Conservation (phyloP, 768 basidiomycete genomes). For the Gymnopilus dilepis region DNA sequence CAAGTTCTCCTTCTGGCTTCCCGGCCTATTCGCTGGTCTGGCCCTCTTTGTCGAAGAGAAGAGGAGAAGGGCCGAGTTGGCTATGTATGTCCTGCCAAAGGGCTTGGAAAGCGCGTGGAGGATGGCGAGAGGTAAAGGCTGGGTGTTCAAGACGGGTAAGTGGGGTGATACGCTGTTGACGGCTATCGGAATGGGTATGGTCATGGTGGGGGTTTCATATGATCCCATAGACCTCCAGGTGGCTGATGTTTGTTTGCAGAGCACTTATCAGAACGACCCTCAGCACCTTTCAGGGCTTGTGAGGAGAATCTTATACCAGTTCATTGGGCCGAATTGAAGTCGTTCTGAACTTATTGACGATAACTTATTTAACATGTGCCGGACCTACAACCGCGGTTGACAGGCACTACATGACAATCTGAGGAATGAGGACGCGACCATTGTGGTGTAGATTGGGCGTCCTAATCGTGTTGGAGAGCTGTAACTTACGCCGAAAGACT, state of each 20-base stretch:
- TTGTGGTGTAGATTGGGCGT: too few relatives aligned
- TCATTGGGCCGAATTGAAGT: conserved; percentile 83
- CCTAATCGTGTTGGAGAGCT: background rate
- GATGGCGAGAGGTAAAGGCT: conserved; percentile 73
- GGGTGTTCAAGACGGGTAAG: conserved; percentile 72
- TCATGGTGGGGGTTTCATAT: conserved; percentile 67
- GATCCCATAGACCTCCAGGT: conserved; percentile 4
- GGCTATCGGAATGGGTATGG: conserved; percentile 67
- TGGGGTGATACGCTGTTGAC: conserved; percentile 71
- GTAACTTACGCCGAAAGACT: background rate
- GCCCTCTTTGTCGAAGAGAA: conserved; percentile 88
- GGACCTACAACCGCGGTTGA: too few relatives aligned
- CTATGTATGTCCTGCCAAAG: conserved; percentile 92
- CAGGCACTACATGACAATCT: too few relatives aligned
- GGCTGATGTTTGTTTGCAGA: conserved; percentile 43
- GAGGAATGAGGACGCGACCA: too few relatives aligned
- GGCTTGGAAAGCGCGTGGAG: conserved; percentile 92
- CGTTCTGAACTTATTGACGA: too few relatives aligned
- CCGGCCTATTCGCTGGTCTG: conserved; percentile 76
- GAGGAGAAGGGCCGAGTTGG: conserved; percentile 86
- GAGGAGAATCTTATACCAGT: conserved; percentile 82
- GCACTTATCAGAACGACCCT: conserved; percentile 84
- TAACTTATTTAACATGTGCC: too few relatives aligned
- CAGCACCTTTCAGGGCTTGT: conserved; percentile 84
- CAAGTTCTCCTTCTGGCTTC: conserved; percentile 74